Conservation (phyloP, 305 asterid genomes). For the Rubia peregrina region DNA sequence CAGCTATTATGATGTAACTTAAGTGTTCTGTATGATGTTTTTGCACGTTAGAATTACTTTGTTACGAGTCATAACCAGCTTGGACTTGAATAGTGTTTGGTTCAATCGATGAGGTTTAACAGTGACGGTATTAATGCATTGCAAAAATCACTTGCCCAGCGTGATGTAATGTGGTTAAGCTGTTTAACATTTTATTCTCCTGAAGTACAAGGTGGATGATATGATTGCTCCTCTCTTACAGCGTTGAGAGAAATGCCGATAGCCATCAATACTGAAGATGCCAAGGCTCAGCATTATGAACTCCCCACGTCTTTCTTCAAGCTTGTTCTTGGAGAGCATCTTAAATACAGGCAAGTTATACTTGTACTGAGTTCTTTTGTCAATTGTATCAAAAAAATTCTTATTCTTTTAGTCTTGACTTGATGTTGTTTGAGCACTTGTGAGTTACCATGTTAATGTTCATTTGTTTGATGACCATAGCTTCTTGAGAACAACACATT, state of each 20-base stretch:
- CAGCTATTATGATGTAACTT: background rate
- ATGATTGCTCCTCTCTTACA: constrained; percentile 30
- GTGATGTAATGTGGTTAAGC: constrained; percentile 6
- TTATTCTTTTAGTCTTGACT: background rate
- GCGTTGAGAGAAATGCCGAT: constrained; percentile 80
- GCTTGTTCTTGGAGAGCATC: constrained; percentile 76
- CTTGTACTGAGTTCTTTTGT: background rate
- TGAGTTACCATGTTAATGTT: background rate
- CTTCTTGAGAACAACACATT: background rate
- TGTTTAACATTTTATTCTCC: background rate
- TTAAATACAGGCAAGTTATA: constrained; percentile 64
- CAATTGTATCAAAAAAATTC: background rate
- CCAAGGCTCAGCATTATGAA: constrained; percentile 80
- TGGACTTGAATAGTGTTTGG: background rate
- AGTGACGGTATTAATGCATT: background rate
- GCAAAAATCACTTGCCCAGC: background rate
- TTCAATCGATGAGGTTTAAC: background rate
- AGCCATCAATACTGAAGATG: constrained; percentile 65
- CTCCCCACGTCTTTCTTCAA: constrained; percentile 84
- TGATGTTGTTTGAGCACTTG: background rate
- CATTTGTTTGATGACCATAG: background rate
- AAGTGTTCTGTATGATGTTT: background rate
- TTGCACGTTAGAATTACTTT: background rate
- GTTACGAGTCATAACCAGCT: no score
- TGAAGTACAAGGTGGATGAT: background rate